Evolutionary conservation across 2,329 filamentous ascomycete species (phyloP), one percentile per base, ranked within the genome.

Genomic region (Dactylellina parvicollis): DNA sequence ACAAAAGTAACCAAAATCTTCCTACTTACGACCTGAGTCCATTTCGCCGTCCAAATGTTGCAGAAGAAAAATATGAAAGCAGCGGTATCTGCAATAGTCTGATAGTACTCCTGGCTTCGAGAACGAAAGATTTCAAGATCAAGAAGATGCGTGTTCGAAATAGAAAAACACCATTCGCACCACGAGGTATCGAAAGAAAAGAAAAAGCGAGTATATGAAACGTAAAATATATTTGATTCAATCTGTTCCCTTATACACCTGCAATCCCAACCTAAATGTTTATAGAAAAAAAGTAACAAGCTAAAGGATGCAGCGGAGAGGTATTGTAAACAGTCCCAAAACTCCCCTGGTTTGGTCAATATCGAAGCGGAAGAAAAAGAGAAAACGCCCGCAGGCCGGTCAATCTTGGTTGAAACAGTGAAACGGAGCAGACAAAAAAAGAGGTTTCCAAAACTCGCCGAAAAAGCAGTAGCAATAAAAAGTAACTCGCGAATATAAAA

Each of bases 281-380:
- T 26, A 50, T 28, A 47, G 8, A 49, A 55, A 42, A 20, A 50
- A 14, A 59, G 44, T 44, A 32, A 64, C 24, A 57, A 10, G 1
- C 12, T 26, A 54, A 65, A 72, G 59, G 67, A 65, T 59, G 67
- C 67, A 72, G 67, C 67, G 67, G 67, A 72, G 67, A 72, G 67
- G 67, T 72, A 72, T 72, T n/a, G n/a, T n/a, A n/a, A n/a, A 61
- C 54, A 52, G n/a, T 50, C 28, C 54, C 18, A 34, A 52, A 71
- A 71, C 66, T 71, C 66, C 66, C 38, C 38, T n/a, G n/a, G 42
- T 55, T 42, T 34, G 20, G 36, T 38, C 16, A 65, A 44, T 28
- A 47, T 26, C n/a, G 14, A 47, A 40, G 18, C 22, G 20, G 18
- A 44, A 52, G 24, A 22, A 12, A 55, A 50, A 32, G 24, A 16